Evolutionary conservation across 2,329 filamentous ascomycete genomes (phyloP).

Genomic region (Laburnicola sp.): DNA sequence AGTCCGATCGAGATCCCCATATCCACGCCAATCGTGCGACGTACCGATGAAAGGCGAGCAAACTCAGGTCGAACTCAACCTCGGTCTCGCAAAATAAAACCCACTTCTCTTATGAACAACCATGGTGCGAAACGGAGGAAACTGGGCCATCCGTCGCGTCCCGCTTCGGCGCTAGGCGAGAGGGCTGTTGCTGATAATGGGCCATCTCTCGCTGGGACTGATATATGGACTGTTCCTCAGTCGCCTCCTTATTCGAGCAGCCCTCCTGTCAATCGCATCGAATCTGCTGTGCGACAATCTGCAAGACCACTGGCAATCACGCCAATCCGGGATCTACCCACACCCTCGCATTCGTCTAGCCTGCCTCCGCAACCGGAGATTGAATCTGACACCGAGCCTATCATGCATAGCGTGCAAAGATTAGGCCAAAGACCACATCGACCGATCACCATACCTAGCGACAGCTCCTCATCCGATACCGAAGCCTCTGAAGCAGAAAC

Average conservation of each 20-base stretch:
- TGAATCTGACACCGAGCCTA: constrained; percentile 29
- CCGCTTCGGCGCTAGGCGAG: constrained; percentile 10
- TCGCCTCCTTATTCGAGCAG: constrained; percentile 48
- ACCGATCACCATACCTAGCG: constrained; percentile 22
- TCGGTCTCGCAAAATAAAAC: constrained; percentile 7
- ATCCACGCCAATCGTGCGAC: constrained; percentile 24
- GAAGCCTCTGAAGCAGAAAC: constrained; percentile 30
- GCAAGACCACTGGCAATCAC: constrained; percentile 7
- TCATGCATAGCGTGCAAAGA: constrained; percentile 19
- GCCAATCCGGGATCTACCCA: constrained; percentile 28
- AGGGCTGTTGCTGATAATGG: constrained; percentile 13
- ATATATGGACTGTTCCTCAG: constrained; percentile 46
- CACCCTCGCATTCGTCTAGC: constrained; percentile 39
- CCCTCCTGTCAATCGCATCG: constrained; percentile 18
- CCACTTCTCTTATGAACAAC: constrained; percentile 20
- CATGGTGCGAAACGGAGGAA: constrained; percentile 27
- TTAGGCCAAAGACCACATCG: constrained; percentile 16
- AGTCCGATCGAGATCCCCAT: constrained; percentile 31
- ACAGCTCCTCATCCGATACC: constrained; percentile 24
- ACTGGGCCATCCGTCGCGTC: constrained; percentile 20
- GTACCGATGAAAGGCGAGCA: constrained; percentile 8
- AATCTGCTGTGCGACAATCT: constrained; percentile 9
- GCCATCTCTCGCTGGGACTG: constrained; percentile 15
- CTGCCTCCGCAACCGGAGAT: constrained; percentile 15
- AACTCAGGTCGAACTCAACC: constrained; percentile 10